Evolutionary conservation across 2,329 filamentous ascomycete species (phyloP).

Genomic region (Colletotrichum tofieldiae): DNA sequence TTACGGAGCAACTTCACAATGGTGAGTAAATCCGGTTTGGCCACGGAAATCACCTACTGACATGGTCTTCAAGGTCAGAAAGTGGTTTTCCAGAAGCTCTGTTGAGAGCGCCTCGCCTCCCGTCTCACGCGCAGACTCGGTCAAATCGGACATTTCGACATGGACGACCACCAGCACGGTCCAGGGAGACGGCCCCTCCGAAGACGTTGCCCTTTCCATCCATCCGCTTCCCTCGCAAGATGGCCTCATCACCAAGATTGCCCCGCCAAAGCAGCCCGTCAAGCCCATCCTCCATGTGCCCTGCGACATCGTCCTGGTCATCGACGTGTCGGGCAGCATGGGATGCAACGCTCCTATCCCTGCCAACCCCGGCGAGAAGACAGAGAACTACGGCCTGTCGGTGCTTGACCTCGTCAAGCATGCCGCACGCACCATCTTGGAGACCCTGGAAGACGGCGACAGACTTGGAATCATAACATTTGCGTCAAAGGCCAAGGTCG

Average conservation of each 20-base stretch:
- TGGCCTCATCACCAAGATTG: slow-evolving; percentile 63
- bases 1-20: neutral
- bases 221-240: slow-evolving; percentile 57
- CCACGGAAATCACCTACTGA: neutral
- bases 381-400: slow-evolving; percentile 66
- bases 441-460: slow-evolving; percentile 69
- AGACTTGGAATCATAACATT: slow-evolving; percentile 73
- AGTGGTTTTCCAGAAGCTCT: slow-evolving; percentile 23
- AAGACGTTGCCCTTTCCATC: slow-evolving; percentile 48
- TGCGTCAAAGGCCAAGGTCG: slow-evolving; percentile 55
- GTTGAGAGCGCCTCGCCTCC: neutral
- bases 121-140: neutral
- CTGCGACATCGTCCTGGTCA: slow-evolving; percentile 74
- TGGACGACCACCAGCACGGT: slow-evolving; percentile 22
- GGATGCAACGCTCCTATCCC: slow-evolving; percentile 61
- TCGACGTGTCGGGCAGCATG: slow-evolving; percentile 76
- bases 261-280: slow-evolving; percentile 58
- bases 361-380: slow-evolving; percentile 52
- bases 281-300: slow-evolving; percentile 58
- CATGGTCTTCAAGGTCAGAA: slow-evolving; percentile 23
- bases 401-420: slow-evolving; percentile 74
- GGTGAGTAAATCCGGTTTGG: neutral
- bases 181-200: slow-evolving; percentile 3
- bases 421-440: slow-evolving; percentile 70
- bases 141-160: neutral